A percentile compares a stretch with the other conserved stretches of the same genome.
Evolutionary conservation across 148 eudicot species (phyloP).

Genomic region (Camellia lanceoleosa): DNA sequence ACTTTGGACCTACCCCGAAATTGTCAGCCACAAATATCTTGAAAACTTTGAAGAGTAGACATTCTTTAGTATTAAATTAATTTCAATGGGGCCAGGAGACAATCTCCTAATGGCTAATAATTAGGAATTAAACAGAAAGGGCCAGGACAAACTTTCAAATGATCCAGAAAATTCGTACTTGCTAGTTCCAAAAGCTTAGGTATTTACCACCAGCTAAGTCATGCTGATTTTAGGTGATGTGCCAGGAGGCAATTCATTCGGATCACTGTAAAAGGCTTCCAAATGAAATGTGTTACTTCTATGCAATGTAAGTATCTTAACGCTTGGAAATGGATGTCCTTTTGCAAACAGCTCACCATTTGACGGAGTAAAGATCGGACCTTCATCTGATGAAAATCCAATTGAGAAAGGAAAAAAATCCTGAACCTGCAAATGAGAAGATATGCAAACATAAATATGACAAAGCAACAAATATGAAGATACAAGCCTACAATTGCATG

Average conservation of each 20-base stretch:
- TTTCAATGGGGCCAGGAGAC: background rate
- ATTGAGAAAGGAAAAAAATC: constrained; percentile 81
- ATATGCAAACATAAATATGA: constrained; percentile 12
- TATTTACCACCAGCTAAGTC: background rate
- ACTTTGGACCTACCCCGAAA: background rate
- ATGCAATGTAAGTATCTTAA: constrained; percentile 58
- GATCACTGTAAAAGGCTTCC: constrained; percentile 61
- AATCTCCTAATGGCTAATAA: background rate
- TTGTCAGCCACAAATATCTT: background rate
- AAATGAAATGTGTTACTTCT: constrained; percentile 50
- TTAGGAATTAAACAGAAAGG: background rate
- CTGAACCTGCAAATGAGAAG: constrained; percentile 56
- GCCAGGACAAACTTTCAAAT: background rate
- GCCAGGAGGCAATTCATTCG: constrained; percentile 67
- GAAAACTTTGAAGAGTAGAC: background rate
- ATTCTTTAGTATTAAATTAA: background rate
- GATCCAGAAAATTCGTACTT: background rate
- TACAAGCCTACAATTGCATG: constrained; percentile 1
- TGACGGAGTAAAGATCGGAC: constrained; percentile 41
- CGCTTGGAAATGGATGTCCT: constrained; percentile 79
- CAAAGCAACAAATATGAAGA: background rate
- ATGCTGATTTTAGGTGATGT: constrained; percentile 57
- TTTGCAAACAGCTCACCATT: constrained; percentile 56
- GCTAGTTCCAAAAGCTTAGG: background rate
- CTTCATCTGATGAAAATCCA: constrained; percentile 55